Evolutionary conservation across 345 rosid species (phyloP), one percentile per base, ranked within the genome.

Genomic region (Eucalyptus regnans): DNA sequence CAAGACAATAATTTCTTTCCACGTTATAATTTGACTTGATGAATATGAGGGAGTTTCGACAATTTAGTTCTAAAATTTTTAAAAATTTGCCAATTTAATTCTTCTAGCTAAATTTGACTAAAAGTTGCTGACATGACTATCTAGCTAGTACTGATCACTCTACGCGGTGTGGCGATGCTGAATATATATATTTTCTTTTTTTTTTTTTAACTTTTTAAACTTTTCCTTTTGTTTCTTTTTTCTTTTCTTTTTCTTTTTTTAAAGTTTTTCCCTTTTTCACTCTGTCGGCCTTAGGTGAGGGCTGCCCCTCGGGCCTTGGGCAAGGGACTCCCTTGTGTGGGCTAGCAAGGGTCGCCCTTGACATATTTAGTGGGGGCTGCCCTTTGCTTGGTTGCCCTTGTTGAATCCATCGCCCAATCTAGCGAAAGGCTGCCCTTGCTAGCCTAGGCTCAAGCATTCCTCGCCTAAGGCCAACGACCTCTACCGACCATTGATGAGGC

Each of bases 91-190:
- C 0, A 56, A 23, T 56, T 22, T 9, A 56, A 56, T 56, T 25
- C 1, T 56, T 52, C 5, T 52, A 20, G 58, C 58, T 52, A 52
- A 18, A 52, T 52, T 52, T 52, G 58, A 52, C 0, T 52, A 1
- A 52, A 52, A 52, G 18, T 52, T 52, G 2, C 0, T 1, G 0
- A 52, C 10, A 0, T 52, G 58, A 20, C 58, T 52, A 20, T 8
- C 58, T 52, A 52, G 25, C 25, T 3, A 8, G 58, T 52, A 0
- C 0, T 20, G 0, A 52, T 25, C 2, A 0, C 25, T 20, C 58
- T 52, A 52, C 0, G 0, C 7, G 58, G 25, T 0, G 5, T 18
- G 58, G 5, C 1, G 1, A 22, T 4, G 6, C 6, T 23, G 1
- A 56, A 56, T 56, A 22, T 54, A 8, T 9, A 54, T 22, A 54